Evolutionary conservation across 2,329 filamentous ascomycete species (phyloP).

Genomic region (Stemphylium vesicarium): DNA sequence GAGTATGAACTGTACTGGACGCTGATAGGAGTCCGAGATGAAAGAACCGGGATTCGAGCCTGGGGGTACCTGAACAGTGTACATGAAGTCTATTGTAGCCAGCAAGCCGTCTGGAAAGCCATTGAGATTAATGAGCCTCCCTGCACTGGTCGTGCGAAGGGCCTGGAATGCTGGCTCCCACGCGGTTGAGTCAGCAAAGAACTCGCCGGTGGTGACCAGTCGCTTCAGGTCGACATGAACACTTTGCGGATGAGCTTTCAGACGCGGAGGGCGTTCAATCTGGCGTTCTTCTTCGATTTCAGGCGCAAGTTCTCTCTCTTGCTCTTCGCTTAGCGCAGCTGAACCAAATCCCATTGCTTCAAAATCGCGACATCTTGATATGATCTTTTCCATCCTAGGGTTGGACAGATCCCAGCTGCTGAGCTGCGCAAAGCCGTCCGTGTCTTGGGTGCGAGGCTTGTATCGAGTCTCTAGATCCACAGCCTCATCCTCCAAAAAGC

Average conservation of each 20-base stretch:
- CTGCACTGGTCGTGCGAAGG: conserved; percentile 53
- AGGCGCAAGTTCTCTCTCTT: conserved; percentile 70
- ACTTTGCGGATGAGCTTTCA: conserved; percentile 50
- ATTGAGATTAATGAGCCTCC: conserved; percentile 35
- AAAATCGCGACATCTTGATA: conserved; percentile 31
- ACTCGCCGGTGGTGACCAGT: conserved; percentile 51
- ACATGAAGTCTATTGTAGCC: conserved; percentile 60
- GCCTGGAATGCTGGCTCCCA: conserved; percentile 57
- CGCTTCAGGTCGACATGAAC: conserved; percentile 53
- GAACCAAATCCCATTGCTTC: conserved; percentile 38
- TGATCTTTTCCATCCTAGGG: conserved; percentile 27
- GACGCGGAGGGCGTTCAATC: conserved; percentile 56
- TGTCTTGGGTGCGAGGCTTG: conserved; percentile 37
- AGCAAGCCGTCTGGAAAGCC: conserved; percentile 52
- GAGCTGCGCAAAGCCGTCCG: background rate
- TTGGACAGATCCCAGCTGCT: conserved; percentile 21
- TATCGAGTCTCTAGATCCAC: conserved; percentile 62
- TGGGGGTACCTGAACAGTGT: conserved; percentile 49
- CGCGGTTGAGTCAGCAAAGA: conserved; percentile 36
- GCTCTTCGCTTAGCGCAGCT: conserved; percentile 65
- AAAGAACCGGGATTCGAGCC: background rate
- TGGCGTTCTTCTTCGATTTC: conserved; percentile 68
- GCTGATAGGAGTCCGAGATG: conserved; percentile 50
- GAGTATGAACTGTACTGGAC: conserved; percentile 63
- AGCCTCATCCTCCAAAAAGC: conserved; percentile 63